Evolutionary conservation across 768 basidiomycete genomes (phyloP).

Genomic region (Leccinum subtestaceum): DNA sequence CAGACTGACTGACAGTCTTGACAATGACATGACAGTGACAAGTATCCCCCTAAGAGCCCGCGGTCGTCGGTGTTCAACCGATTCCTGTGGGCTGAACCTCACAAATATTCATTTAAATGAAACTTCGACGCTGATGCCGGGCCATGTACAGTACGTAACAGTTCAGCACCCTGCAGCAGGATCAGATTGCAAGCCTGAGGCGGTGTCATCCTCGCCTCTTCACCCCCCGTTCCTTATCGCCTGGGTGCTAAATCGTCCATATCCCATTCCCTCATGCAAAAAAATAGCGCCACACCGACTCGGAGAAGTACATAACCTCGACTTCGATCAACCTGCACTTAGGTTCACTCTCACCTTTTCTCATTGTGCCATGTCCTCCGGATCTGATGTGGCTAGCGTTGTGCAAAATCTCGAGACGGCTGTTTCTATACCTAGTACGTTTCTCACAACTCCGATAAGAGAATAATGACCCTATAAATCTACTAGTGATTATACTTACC

Average conservation of each 20-base stretch:
- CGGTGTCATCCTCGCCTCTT: neutral
- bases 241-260: neutral
- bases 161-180: neutral
- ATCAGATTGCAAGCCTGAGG: neutral
- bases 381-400: neutral
- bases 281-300: neutral
- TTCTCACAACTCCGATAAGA: neutral
- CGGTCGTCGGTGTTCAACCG: neutral
- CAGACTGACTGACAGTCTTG: neutral
- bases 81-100: neutral
- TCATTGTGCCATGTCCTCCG: neutral
- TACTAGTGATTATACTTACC: slow-evolving; percentile 4
- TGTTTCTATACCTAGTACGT: neutral
- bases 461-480: neutral
- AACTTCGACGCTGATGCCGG: neutral
- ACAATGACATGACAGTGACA: neutral
- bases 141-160: neutral
- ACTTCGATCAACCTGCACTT: neutral
- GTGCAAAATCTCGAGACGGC: neutral
- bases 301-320: neutral
- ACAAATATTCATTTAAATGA: neutral
- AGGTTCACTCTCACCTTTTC: neutral
- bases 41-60: neutral
- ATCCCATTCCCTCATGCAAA: neutral
- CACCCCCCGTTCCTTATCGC: neutral